These are phyloP conservation scores for Saccharomyces paradoxus DNA, from an alignment of 805 yeast genomes.

Conservation along the genomic window DNA sequence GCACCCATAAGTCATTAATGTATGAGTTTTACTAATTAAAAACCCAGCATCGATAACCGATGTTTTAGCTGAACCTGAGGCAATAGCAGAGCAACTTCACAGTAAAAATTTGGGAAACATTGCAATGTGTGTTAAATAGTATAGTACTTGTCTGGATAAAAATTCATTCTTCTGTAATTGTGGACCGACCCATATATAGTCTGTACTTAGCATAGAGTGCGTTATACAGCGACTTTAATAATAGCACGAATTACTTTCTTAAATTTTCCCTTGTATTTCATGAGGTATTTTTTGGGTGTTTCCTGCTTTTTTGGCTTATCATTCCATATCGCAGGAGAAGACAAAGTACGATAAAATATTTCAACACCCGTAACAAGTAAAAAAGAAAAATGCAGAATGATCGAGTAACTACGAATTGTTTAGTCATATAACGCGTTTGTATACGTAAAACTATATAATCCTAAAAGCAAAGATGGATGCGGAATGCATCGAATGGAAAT, in stretches of 20 bases:
- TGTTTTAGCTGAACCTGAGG: too few species aligned
- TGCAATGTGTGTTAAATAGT: too few species aligned
- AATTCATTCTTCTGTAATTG: too few species aligned
- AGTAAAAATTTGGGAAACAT: too few species aligned
- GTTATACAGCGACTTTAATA: background rate
- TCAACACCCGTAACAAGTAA: background rate
- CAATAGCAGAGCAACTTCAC: too few species aligned
- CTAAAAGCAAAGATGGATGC: background rate
- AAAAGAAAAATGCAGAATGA: background rate
- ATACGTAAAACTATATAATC: background rate
- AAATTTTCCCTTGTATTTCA: background rate
- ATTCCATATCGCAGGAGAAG: background rate
- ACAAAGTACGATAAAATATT: background rate
- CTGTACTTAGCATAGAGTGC: too few species aligned
- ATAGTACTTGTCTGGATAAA: too few species aligned
- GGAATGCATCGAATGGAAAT: background rate
- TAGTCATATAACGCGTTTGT: background rate
- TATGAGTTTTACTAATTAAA: too few species aligned
- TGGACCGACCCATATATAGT: too few species aligned
- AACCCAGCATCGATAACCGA: too few species aligned
- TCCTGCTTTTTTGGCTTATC: background rate
- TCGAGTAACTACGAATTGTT: background rate
- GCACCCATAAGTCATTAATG: too few species aligned
- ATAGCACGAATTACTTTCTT: background rate
- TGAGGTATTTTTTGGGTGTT: background rate